Percentiles rank a stretch among this genome's conserved stretches.
These are phyloP conservation scores for Dioscorea zingiberensis DNA, from an alignment of 106 monocot species.

Conservation along the genomic window DNA sequence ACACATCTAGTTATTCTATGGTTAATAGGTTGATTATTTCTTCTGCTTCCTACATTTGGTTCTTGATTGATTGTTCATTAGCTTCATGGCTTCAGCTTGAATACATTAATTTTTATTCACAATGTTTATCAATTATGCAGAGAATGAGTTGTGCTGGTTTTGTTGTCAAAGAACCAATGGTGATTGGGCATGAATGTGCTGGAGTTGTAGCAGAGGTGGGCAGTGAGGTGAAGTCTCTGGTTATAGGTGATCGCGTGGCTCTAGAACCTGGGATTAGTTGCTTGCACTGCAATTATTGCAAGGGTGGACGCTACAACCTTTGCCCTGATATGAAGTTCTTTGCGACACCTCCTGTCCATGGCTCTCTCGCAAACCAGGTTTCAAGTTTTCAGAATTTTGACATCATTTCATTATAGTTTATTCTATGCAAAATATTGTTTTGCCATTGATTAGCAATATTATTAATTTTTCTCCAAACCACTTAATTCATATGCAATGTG, in stretches of 20 bases:
- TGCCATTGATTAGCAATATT: no score
- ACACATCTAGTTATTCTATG: neutral
- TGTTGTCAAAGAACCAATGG: conserved; percentile 97
- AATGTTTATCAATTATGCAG: conserved; percentile 21
- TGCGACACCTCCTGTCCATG: conserved; percentile 89
- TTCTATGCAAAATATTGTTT: no score
- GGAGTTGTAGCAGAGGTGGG: conserved; percentile 93
- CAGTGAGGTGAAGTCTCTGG: conserved; percentile 63
- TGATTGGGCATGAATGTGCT: conserved; percentile 96
- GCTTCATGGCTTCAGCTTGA: neutral
- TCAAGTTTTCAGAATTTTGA: neutral
- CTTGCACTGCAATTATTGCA: conserved; percentile 75
- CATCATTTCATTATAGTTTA: neutral
- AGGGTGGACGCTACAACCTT: conserved; percentile 88
- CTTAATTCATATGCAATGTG: no score
- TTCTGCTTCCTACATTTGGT: neutral
- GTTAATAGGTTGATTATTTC: neutral
- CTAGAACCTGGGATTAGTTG: conserved; percentile 95
- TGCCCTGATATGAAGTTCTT: conserved; percentile 96
- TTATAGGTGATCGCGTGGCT: conserved; percentile 74
- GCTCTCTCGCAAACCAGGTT: conserved; percentile 90
- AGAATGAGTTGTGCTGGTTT: conserved; percentile 72
- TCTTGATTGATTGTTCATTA: neutral
- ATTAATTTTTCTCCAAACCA: no score
- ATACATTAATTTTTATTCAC: neutral